Conservation (phyloP, 192 early-diverging fungal species). For the Obelidium mucronatum region DNA sequence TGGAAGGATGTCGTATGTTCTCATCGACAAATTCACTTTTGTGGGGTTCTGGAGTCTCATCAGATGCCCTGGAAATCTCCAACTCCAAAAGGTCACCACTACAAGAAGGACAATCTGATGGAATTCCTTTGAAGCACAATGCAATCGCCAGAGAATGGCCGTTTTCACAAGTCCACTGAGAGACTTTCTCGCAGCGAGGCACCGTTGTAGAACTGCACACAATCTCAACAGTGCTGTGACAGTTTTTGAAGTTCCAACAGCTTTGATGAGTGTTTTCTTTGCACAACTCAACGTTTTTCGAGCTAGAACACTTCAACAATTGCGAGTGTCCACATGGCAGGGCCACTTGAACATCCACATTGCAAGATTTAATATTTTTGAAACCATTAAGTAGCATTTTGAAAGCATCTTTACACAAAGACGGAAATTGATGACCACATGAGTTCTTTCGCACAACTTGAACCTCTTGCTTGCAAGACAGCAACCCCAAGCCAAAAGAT, state of each 20-base stretch:
- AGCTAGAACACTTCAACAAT: slow-evolving; percentile 10
- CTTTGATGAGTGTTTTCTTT: neutral
- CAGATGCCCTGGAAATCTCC: too few species aligned
- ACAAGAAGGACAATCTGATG: slow-evolving; percentile 35
- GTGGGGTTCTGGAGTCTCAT: too few species aligned
- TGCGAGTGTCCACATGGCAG: slow-evolving; percentile 32
- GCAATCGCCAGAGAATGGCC: slow-evolving; percentile 29
- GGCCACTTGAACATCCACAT: neutral
- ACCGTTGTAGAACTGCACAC: slow-evolving; percentile 16
- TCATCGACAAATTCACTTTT: neutral
- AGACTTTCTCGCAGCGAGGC: slow-evolving; percentile 26
- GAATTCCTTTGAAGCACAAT: slow-evolving; percentile 31
- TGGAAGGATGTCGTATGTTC: neutral
- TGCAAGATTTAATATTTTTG: slow-evolving; percentile 15
- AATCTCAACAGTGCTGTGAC: slow-evolving; percentile 7
- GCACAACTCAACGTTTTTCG: neutral
- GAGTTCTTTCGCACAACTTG: neutral
- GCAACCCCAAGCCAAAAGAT: neutral
- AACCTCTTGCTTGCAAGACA: slow-evolving; percentile 16
- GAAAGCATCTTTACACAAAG: slow-evolving; percentile 14
- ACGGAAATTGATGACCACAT: neutral
- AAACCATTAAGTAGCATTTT: slow-evolving; percentile 17
- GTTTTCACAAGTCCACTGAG: slow-evolving; percentile 17
- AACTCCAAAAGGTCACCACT: slow-evolving; percentile 12
- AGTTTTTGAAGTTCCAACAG: slow-evolving; percentile 35